These are phyloP conservation scores for Cornus kousa DNA, from an alignment of 148 eudicot genomes.

Conservation along the genomic window DNA sequence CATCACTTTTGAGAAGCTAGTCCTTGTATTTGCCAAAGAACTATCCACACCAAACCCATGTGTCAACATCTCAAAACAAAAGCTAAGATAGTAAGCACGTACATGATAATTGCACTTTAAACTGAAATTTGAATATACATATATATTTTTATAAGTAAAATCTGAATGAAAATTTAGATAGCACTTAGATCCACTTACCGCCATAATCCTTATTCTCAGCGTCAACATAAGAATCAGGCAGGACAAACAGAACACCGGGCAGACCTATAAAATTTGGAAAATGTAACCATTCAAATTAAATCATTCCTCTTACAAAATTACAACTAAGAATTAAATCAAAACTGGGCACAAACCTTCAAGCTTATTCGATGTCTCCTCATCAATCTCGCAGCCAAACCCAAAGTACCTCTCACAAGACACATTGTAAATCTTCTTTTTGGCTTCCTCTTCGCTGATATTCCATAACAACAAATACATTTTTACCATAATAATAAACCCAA, in stretches of 20 bases:
- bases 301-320: neutral
- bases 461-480: neutral
- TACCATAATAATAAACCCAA: neutral
- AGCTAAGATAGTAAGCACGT: neutral
- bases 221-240: conserved; percentile 98
- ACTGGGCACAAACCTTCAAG: conserved; percentile 62
- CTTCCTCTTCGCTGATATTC: conserved; percentile 74
- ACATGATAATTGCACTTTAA: neutral
- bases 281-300: neutral
- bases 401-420: conserved; percentile 94
- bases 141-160: neutral
- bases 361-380: conserved; percentile 93
- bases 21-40: neutral
- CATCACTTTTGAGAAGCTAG: neutral
- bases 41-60: neutral
- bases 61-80: neutral
- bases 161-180: conserved; percentile 1
- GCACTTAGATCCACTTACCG: conserved; percentile 38
- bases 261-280: conserved; percentile 41
- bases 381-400: conserved; percentile 93
- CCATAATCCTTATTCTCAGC: conserved; percentile 96
- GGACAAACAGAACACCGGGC: conserved; percentile 91
- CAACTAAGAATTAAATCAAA: neutral
- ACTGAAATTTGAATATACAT: neutral
- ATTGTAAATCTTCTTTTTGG: conserved; percentile 85